These are phyloP conservation scores for Pistacia vera DNA, from an alignment of 345 rosid genomes.

Conservation along the genomic window DNA sequence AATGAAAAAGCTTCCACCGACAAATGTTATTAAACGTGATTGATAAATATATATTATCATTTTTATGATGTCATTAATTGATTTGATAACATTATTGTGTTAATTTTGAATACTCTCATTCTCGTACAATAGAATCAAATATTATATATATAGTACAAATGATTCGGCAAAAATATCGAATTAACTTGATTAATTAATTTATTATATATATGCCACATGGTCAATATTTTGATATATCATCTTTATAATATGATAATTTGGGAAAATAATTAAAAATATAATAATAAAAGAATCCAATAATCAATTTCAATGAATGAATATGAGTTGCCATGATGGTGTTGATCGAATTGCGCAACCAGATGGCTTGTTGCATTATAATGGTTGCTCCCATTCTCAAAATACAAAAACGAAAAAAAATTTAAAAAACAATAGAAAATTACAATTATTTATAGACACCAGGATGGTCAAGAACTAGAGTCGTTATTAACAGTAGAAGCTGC, in stretches of 20 bases:
- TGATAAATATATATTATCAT: too few species aligned
- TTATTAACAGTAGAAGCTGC: conserved; percentile 7
- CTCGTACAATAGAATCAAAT: too few species aligned
- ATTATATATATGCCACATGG: not conserved
- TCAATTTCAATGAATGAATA: not conserved
- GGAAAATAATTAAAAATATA: not conserved
- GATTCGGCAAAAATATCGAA: too few species aligned
- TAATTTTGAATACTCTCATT: too few species aligned
- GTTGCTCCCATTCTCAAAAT: not conserved
- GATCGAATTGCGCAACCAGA: not conserved
- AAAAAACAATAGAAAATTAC: not conserved
- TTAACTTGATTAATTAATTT: too few species aligned
- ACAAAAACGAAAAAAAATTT: not conserved
- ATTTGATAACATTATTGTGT: too few species aligned
- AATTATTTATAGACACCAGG: not conserved
- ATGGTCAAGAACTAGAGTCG: conserved; percentile 8
- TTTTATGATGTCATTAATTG: too few species aligned
- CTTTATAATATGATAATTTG: too few species aligned
- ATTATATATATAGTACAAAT: too few species aligned
- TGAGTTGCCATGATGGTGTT: not conserved
- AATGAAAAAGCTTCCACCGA: too few species aligned
- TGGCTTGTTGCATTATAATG: not conserved
- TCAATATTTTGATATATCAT: not conserved
- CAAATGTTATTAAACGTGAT: too few species aligned
- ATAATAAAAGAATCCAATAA: not conserved